A percentile compares a stretch with the other conserved stretches of the same genome.
phyloP scores from a whole-genome alignment of 768 basidiomycete species.

The Hericium coralloides region DNA sequence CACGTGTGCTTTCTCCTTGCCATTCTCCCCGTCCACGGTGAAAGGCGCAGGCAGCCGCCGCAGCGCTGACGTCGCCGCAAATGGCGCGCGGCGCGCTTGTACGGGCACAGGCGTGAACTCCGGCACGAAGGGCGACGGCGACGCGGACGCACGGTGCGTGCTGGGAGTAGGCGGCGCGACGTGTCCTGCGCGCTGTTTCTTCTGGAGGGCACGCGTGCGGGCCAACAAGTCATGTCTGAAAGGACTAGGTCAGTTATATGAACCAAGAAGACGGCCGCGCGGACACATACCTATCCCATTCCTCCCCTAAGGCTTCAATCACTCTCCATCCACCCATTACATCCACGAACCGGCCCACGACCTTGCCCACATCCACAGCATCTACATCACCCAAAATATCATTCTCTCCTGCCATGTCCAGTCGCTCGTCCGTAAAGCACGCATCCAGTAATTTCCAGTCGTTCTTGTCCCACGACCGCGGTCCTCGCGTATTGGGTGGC shows the following conservation, averaged over 20 bases:
- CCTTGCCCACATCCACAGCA: slow-evolving; percentile 41
- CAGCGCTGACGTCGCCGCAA: slow-evolving; percentile 11
- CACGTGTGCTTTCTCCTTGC: slow-evolving; percentile 13
- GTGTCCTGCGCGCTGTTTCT: slow-evolving; percentile 49
- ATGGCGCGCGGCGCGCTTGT: slow-evolving; percentile 3
- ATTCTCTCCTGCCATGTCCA: slow-evolving; percentile 33
- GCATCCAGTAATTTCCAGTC: slow-evolving; percentile 79
- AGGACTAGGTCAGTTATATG: background rate
- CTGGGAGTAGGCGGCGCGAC: slow-evolving; percentile 48
- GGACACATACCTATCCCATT: slow-evolving; percentile 47
- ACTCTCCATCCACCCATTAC: slow-evolving; percentile 38
- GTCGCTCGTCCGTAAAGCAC: slow-evolving; percentile 66
- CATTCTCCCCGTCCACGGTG: slow-evolving; percentile 16
- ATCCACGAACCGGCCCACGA: slow-evolving; percentile 50
- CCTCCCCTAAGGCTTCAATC: slow-evolving; percentile 32
- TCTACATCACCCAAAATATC: slow-evolving; percentile 40
- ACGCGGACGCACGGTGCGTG: slow-evolving; percentile 20
- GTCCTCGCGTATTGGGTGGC: slow-evolving; percentile 7
- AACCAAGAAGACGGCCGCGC: background rate
- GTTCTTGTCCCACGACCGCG: slow-evolving; percentile 53
- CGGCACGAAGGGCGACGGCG: slow-evolving; percentile 33
- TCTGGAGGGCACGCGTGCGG: slow-evolving; percentile 46
- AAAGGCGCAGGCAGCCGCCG: slow-evolving; percentile 17
- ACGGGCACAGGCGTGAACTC: slow-evolving; percentile 40
- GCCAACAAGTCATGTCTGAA: slow-evolving; percentile 41